phyloP scores from a whole-genome alignment of 306 rosid species.

The Cyclanthera cordifolia region DNA sequence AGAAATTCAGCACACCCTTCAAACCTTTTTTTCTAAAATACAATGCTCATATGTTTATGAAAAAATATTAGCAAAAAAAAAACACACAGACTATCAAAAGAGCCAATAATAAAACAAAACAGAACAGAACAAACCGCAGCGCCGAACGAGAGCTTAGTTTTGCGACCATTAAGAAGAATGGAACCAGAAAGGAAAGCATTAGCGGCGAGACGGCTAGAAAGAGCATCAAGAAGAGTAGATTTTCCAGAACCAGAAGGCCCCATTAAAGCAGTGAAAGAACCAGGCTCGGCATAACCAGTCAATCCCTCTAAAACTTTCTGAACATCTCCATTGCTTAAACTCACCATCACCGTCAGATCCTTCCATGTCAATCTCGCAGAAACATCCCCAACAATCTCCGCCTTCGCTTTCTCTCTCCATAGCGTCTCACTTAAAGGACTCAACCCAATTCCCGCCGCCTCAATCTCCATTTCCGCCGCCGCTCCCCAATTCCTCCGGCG shows the following conservation, averaged over 20 bases:
- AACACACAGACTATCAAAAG: too few relatives aligned
- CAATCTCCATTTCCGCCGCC: constrained; percentile 55
- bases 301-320: constrained; percentile 79
- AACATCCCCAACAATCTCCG: constrained; percentile 62
- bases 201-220: constrained; percentile 86
- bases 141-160: constrained; percentile 85
- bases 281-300: constrained; percentile 92
- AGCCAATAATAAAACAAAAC: neutral
- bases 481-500: neutral
- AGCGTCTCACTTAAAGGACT: constrained; percentile 90
- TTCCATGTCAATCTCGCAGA: constrained; percentile 94
- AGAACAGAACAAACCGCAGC: constrained; percentile 55
- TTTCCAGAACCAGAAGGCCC: constrained; percentile 98
- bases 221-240: constrained; percentile 86
- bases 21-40: too few relatives aligned
- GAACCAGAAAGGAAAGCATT: constrained; percentile 83
- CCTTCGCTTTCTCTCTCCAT: constrained; percentile 66
- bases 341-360: constrained; percentile 88
- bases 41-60: too few relatives aligned
- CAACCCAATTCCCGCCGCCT: constrained; percentile 33
- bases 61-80: too few relatives aligned
- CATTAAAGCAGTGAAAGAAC: constrained; percentile 82
- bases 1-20: too few relatives aligned
- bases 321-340: constrained; percentile 60
- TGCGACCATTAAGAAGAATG: constrained; percentile 81